Percentiles rank a stretch among this genome's conserved stretches.
Conservation (phyloP, 768 basidiomycete species). For the Inosperma sp. region DNA sequence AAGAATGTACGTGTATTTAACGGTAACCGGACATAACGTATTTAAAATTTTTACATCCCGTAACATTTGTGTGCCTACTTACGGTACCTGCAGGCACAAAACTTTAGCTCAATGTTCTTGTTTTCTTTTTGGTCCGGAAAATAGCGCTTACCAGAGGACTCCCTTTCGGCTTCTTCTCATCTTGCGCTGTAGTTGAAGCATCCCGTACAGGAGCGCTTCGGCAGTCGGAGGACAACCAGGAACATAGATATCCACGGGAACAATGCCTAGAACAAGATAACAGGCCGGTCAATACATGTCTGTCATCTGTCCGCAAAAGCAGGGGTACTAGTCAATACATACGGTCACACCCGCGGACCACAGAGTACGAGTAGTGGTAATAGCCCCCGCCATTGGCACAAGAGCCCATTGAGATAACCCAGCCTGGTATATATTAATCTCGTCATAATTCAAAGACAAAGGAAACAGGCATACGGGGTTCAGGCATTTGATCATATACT, state of each 20-base stretch:
- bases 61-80: no score
- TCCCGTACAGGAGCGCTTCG: constrained; percentile 95
- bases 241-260: constrained; percentile 97
- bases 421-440: constrained; percentile 46
- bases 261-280: constrained; percentile 58
- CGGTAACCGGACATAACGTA: no score
- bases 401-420: constrained; percentile 99
- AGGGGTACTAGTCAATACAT: constrained; percentile 31
- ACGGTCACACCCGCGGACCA: constrained; percentile 98
- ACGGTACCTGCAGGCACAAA: constrained; percentile 3
- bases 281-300: constrained; percentile 5
- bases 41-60: no score
- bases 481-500: constrained; percentile 98
- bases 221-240: constrained; percentile 94
- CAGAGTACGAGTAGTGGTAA: constrained; percentile 98
- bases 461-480: constrained; percentile 61
- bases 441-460: background rate
- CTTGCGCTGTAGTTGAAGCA: constrained; percentile 96
- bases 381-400: constrained; percentile 98
- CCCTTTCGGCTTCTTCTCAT: constrained; percentile 86
- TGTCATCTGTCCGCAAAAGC: no score
- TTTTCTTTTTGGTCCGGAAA: background rate
- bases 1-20: no score
- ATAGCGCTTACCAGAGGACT: constrained; percentile 67
- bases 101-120: background rate